phyloP scores from a whole-genome alignment of 441 rosid genomes.

The Raphanus hybrid region DNA sequence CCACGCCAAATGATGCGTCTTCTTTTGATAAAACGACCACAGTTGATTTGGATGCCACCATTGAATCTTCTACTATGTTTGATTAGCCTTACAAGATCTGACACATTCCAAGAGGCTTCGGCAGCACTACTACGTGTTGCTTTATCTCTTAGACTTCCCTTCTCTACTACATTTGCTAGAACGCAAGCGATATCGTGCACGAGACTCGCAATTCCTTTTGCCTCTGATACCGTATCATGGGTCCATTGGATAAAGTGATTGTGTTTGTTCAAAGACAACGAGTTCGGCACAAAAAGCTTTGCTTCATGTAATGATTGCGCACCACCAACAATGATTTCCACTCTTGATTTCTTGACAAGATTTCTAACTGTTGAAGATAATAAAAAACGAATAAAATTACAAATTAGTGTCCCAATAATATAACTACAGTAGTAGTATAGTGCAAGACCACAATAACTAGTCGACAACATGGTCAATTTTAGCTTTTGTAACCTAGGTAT shows the following conservation, averaged over 20 bases:
- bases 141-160: neutral
- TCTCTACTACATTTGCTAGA: conserved; percentile 48
- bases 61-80: neutral
- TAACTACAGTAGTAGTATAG: neutral
- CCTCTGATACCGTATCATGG: conserved; percentile 37
- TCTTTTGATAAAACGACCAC: too few species aligned
- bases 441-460: neutral
- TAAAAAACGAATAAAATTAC: too few species aligned
- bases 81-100: conserved; percentile 29
- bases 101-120: conserved; percentile 10
- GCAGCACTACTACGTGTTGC: neutral
- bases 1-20: too few species aligned
- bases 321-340: conserved; percentile 42
- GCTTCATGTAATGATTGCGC: conserved; percentile 42
- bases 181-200: conserved; percentile 43
- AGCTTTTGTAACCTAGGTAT: neutral
- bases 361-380: conserved; percentile 21
- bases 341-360: conserved; percentile 33
- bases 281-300: conserved; percentile 35
- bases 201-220: conserved; percentile 36
- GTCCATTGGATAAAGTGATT: conserved; percentile 36
- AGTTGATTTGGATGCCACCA: conserved; percentile 13
- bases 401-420: too few species aligned
- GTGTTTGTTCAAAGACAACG: conserved; percentile 21
- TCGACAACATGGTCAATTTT: neutral